Percentiles rank a stretch among this genome's conserved stretches.
Evolutionary conservation across 768 basidiomycete genomes (phyloP).

Genomic region (Lactarius trivialis): DNA sequence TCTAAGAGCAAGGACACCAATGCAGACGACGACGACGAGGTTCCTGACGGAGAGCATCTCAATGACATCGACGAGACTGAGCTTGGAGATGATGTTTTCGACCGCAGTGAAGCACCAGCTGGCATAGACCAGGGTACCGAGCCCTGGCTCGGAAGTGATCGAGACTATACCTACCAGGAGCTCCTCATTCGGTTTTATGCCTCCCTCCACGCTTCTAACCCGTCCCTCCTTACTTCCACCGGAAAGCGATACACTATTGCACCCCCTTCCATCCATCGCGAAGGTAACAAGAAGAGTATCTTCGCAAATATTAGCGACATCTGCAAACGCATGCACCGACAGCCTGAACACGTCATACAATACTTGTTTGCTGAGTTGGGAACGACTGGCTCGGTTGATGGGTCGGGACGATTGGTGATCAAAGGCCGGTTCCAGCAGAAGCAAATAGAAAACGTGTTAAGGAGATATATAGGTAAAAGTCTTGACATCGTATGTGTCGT

Average conservation of each 20-base stretch:
- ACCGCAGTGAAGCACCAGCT: slow-evolving; percentile 41
- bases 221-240: slow-evolving; percentile 74
- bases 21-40: slow-evolving; percentile 49
- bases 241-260: slow-evolving; percentile 97
- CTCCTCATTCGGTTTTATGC: slow-evolving; percentile 90
- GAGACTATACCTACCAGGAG: slow-evolving; percentile 97
- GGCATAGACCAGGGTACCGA: slow-evolving; percentile 71
- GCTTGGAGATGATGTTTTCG: slow-evolving; percentile 85
- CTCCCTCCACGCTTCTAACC: slow-evolving; percentile 89
- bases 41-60: slow-evolving; percentile 56
- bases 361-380: slow-evolving; percentile 98
- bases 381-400: slow-evolving; percentile 94
- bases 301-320: slow-evolving; percentile 97
- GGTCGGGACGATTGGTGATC: slow-evolving; percentile 86
- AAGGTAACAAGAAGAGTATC: slow-evolving; percentile 96
- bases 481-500: slow-evolving; percentile 4
- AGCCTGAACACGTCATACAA: slow-evolving; percentile 96
- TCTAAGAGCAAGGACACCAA: slow-evolving; percentile 54
- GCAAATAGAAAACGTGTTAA: slow-evolving; percentile 93
- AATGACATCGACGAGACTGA: slow-evolving; percentile 74
- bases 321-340: slow-evolving; percentile 96
- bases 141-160: slow-evolving; percentile 87
- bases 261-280: slow-evolving; percentile 87
- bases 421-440: slow-evolving; percentile 98
- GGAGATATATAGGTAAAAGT: slow-evolving; percentile 88